Evolutionary conservation across 2,329 filamentous ascomycete genomes (phyloP).

Genomic region (Didymella sp.): DNA sequence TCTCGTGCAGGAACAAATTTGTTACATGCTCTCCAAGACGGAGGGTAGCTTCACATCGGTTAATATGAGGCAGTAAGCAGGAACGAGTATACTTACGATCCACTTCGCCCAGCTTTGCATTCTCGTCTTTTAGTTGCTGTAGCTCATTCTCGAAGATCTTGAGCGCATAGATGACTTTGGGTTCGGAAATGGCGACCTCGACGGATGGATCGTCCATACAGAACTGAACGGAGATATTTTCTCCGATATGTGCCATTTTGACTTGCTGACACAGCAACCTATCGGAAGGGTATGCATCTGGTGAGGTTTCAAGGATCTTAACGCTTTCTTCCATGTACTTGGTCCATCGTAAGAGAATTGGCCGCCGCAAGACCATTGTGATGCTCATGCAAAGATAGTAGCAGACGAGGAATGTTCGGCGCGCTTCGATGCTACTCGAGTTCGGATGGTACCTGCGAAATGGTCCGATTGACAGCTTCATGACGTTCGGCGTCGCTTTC

Average conservation of each 20-base stretch:
- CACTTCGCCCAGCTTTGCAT: slow-evolving; percentile 49
- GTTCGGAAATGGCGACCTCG: slow-evolving; percentile 61
- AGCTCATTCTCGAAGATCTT: slow-evolving; percentile 63
- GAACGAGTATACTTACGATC: slow-evolving; percentile 39
- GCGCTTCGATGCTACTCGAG: slow-evolving; percentile 63
- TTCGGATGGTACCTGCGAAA: slow-evolving; percentile 50
- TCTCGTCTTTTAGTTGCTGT: slow-evolving; percentile 40
- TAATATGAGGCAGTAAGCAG: slow-evolving; percentile 12
- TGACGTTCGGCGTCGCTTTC: slow-evolving; percentile 54
- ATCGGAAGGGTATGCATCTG: slow-evolving; percentile 65
- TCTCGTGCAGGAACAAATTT: slow-evolving; percentile 59
- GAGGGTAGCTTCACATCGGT: slow-evolving; percentile 42
- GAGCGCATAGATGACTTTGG: slow-evolving; percentile 62
- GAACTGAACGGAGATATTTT: slow-evolving; percentile 64
- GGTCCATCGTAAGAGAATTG: slow-evolving; percentile 66
- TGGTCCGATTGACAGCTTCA: slow-evolving; percentile 45
- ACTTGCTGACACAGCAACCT: slow-evolving; percentile 64
- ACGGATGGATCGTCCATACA: slow-evolving; percentile 62
- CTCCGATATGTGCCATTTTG: slow-evolving; percentile 64
- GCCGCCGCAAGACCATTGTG: slow-evolving; percentile 64
- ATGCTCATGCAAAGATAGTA: slow-evolving; percentile 66
- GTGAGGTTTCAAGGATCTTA: slow-evolving; percentile 62
- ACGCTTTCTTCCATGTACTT: slow-evolving; percentile 70
- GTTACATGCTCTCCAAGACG: slow-evolving; percentile 57
- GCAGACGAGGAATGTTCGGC: slow-evolving; percentile 66